These are phyloP conservation scores for Alternaria ventricosa DNA, from an alignment of 2,329 filamentous ascomycete species.

Conservation along the genomic window DNA sequence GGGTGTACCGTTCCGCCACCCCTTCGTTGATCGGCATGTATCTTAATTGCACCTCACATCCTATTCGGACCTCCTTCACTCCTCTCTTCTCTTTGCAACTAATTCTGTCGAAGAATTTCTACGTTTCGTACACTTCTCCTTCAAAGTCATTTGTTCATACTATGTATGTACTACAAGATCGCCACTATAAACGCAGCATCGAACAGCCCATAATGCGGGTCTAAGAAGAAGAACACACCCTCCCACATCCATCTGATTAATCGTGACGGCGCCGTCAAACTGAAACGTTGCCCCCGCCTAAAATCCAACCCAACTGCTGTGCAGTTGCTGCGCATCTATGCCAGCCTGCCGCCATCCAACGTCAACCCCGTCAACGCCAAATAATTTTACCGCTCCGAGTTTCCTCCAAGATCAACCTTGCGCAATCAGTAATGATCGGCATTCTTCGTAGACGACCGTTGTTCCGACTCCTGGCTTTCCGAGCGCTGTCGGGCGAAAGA, in stretches of 20 bases:
- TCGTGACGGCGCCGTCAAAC: background rate
- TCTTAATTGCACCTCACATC: constrained; percentile 31
- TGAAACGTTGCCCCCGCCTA: constrained; percentile 9
- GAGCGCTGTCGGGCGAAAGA: constrained; percentile 3
- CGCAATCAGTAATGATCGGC: background rate
- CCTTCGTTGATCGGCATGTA: constrained; percentile 21
- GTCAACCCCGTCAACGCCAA: constrained; percentile 21
- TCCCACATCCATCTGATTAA: background rate
- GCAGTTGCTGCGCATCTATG: constrained; percentile 1
- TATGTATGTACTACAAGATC: background rate
- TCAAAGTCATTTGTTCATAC: background rate
- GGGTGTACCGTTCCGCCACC: constrained; percentile 15
- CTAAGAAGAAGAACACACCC: background rate
- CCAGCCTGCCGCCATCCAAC: background rate
- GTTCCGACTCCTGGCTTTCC: background rate
- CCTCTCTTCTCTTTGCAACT: background rate
- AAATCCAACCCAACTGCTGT: background rate
- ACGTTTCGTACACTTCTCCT: background rate
- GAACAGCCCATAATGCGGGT: background rate
- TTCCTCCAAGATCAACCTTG: background rate
- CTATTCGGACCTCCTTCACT: constrained; percentile 2
- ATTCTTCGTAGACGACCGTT: background rate
- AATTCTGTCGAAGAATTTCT: background rate
- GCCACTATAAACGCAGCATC: background rate
- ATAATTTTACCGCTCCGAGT: constrained; percentile 11